A percentile compares a stretch with the other conserved stretches of the same genome.
Evolutionary conservation across 352 stramenopile species (phyloP).

Genomic region (Pseudoperonospora humuli): DNA sequence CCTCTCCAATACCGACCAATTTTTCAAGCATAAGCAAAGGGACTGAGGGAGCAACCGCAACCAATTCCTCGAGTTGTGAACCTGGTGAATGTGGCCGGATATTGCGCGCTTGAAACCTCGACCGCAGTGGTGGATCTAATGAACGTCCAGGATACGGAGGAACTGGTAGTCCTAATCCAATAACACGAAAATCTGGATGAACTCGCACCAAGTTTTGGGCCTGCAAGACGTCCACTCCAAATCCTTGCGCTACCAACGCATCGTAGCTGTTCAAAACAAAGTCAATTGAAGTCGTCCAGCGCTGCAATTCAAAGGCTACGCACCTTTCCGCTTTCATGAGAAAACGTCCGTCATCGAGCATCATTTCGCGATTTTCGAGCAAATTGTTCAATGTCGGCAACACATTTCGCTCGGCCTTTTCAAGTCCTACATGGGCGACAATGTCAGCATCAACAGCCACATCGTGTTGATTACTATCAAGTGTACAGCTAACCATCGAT

Average conservation of each 20-base stretch:
- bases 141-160: conserved; percentile 81
- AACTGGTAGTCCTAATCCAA: conserved; percentile 83
- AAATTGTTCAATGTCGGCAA: conserved; percentile 97
- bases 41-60: conserved; percentile 38
- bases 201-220: conserved; percentile 77
- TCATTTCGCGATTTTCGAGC: conserved; percentile 94
- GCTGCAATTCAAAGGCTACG: background rate
- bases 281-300: background rate
- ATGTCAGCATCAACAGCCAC: too few species aligned
- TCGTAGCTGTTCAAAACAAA: conserved; percentile 35
- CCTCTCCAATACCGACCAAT: conserved; percentile 62
- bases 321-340: conserved; percentile 86
- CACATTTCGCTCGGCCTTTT: conserved; percentile 95
- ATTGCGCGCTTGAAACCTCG: conserved; percentile 77
- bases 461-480: too few species aligned
- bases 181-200: conserved; percentile 90
- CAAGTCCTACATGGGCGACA: conserved; percentile 44
- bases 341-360: conserved; percentile 90
- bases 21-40: conserved; percentile 48
- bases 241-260: conserved; percentile 46
- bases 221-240: conserved; percentile 36
- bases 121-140: conserved; percentile 81
- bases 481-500: conserved; percentile 72
- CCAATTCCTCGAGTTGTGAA: conserved; percentile 49
- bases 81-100: conserved; percentile 54